These are phyloP conservation scores for Boletus eberwhitei DNA, from an alignment of 768 basidiomycete species.

Conservation along the genomic window DNA sequence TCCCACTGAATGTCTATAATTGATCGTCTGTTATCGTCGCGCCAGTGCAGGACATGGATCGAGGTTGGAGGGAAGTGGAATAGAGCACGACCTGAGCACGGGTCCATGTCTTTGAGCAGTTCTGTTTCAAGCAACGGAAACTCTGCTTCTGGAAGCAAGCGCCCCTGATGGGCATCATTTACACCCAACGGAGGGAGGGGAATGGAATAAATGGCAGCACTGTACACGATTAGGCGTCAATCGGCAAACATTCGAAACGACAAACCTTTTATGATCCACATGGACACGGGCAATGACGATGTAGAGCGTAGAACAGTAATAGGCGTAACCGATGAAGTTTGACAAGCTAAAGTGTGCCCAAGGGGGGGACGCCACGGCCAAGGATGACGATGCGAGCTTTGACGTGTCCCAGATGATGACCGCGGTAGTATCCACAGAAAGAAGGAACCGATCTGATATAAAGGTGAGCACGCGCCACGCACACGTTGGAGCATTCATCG, in stretches of 20 bases:
- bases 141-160: constrained; percentile 8
- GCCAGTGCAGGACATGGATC: constrained; percentile 37
- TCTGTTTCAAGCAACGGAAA: constrained; percentile 16
- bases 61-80: constrained; percentile 26
- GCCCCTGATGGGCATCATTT: background rate
- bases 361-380: background rate
- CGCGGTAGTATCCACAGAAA: constrained; percentile 10
- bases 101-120: constrained; percentile 36
- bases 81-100: constrained; percentile 29
- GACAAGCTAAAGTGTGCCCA: constrained; percentile 14
- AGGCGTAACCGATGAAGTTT: constrained; percentile 1
- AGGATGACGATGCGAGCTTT: background rate
- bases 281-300: constrained; percentile 6
- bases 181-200: background rate
- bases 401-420: constrained; percentile 18
- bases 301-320: constrained; percentile 11
- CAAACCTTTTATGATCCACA: constrained; percentile 11
- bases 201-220: constrained; percentile 13
- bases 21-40: constrained; percentile 19
- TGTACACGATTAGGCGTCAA: background rate
- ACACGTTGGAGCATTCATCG: background rate
- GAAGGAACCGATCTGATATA: constrained; percentile 20
- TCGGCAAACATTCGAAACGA: background rate
- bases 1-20: constrained; percentile 21
- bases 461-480: constrained; percentile 15